Evolutionary conservation across 768 basidiomycete species (phyloP).

Genomic region (Phlebiopsis gigantea): DNA sequence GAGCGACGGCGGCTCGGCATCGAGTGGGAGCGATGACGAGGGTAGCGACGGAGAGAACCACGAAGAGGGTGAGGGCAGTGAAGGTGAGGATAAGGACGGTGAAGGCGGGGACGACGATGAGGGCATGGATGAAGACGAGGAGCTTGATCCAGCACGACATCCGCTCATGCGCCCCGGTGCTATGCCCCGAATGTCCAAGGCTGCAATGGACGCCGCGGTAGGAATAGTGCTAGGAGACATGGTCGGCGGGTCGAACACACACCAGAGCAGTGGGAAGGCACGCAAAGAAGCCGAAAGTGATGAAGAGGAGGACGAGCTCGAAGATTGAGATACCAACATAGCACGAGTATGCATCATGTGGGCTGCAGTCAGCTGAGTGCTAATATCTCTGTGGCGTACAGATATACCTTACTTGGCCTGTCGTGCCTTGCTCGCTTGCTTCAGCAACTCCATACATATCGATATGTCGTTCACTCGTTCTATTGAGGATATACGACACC

Average conservation of each 20-base stretch:
- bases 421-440: not conserved
- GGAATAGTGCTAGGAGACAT: conserved; percentile 56
- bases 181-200: conserved; percentile 61
- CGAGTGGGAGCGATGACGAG: conserved; percentile 21
- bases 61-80: conserved; percentile 11
- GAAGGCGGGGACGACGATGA: conserved; percentile 29
- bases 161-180: conserved; percentile 62
- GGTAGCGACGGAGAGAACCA: conserved; percentile 3
- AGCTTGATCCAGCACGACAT: conserved; percentile 51
- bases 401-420: not conserved
- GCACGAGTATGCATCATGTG: not conserved
- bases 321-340: not conserved
- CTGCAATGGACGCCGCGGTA: conserved; percentile 59
- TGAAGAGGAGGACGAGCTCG: conserved; percentile 12
- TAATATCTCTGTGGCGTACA: not conserved
- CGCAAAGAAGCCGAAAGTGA: not conserved
- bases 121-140: conserved; percentile 35
- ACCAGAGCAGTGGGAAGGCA: not conserved
- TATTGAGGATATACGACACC: not conserved
- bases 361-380: not conserved
- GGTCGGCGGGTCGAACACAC: conserved; percentile 24
- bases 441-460: no score
- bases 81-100: conserved; percentile 18
- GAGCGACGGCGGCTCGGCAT: conserved; percentile 35
- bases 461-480: not conserved